Evolutionary conservation across 805 yeast genomes (phyloP).

Genomic region (Cyberlindnera meyerae): DNA sequence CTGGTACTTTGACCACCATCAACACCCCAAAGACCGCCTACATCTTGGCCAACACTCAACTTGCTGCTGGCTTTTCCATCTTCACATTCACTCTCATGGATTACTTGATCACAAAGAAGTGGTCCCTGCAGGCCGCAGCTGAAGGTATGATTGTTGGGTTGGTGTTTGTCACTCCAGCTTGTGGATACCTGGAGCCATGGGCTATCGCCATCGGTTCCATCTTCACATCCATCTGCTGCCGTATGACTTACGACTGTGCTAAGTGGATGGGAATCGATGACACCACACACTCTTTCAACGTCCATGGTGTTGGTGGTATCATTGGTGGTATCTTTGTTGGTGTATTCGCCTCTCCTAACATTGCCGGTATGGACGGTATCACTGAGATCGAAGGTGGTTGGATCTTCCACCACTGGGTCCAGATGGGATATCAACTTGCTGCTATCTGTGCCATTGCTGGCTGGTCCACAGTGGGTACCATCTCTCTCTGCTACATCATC

Average conservation of each 20-base stretch:
- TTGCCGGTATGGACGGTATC: constrained; percentile 85
- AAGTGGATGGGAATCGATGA: constrained; percentile 79
- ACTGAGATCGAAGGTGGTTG: constrained; percentile 90
- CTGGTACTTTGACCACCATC: constrained; percentile 70
- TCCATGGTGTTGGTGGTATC: constrained; percentile 95
- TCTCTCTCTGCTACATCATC: constrained; percentile 39
- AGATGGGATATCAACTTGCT: constrained; percentile 86
- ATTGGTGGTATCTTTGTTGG: constrained; percentile 84
- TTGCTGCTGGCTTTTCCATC: constrained; percentile 86
- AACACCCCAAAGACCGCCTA: constrained; percentile 82
- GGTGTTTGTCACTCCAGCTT: constrained; percentile 96
- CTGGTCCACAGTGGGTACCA: constrained; percentile 43
- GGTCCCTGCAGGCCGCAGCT: constrained; percentile 90
- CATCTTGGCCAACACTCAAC: constrained; percentile 85
- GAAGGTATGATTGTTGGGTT: constrained; percentile 94
- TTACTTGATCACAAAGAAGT: constrained; percentile 75
- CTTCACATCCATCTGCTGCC: constrained; percentile 75
- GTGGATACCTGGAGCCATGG: constrained; percentile 89
- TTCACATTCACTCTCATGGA: constrained; percentile 85
- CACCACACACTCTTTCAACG: constrained; percentile 88
- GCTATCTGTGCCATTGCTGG: constrained; percentile 33
- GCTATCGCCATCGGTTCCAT: constrained; percentile 82
- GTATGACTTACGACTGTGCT: constrained; percentile 80
- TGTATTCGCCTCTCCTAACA: constrained; percentile 77
- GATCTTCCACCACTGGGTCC: constrained; percentile 87